phyloP scores from a whole-genome alignment of 495 filamentous ascomycete species.

The Pseudoneurospora amorphoporcata region DNA sequence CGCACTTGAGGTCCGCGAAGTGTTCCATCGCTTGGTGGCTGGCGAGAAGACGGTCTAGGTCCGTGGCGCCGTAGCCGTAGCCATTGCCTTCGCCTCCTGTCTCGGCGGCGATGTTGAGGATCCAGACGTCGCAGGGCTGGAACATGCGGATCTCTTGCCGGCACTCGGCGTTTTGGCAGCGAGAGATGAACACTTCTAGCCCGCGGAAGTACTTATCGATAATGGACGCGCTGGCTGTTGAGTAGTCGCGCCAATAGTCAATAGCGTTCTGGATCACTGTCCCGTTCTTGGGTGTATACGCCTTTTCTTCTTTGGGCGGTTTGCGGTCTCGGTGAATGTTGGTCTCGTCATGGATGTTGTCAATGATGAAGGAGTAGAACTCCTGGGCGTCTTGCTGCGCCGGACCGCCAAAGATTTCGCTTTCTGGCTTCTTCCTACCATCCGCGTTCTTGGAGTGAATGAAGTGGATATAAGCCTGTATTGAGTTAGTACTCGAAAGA shows the following conservation, averaged over 20 bases:
- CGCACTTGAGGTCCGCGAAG: slow-evolving; percentile 18
- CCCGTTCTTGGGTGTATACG: slow-evolving; percentile 11
- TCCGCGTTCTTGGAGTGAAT: slow-evolving; percentile 17
- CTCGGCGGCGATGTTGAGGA: slow-evolving; percentile 9
- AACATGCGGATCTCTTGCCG: slow-evolving; percentile 13
- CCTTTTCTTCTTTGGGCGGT: slow-evolving; percentile 7
- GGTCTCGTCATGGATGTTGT: slow-evolving; percentile 32
- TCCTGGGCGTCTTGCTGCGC: slow-evolving; percentile 37
- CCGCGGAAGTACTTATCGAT: slow-evolving; percentile 30
- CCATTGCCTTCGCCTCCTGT: not conserved
- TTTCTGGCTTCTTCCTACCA: not conserved
- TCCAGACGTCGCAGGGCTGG: slow-evolving; percentile 13
- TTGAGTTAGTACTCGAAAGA: slow-evolving; percentile 15
- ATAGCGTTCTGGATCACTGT: slow-evolving; percentile 16
- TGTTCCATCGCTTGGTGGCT: slow-evolving; percentile 6
- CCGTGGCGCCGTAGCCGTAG: slow-evolving; percentile 4
- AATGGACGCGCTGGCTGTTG: slow-evolving; percentile 14
- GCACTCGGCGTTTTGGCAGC: slow-evolving; percentile 18
- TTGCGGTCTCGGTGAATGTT: slow-evolving; percentile 19
- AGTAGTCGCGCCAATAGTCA: slow-evolving; percentile 21
- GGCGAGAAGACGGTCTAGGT: slow-evolving; percentile 12
- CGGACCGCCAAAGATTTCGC: slow-evolving; percentile 23
- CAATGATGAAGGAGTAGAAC: slow-evolving; percentile 30
- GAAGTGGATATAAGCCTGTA: slow-evolving; percentile 28
- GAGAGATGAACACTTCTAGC: slow-evolving; percentile 18